Evolutionary conservation across 2,329 filamentous ascomycete genomes (phyloP).

Genomic region (Tolypocladium paradoxum): DNA sequence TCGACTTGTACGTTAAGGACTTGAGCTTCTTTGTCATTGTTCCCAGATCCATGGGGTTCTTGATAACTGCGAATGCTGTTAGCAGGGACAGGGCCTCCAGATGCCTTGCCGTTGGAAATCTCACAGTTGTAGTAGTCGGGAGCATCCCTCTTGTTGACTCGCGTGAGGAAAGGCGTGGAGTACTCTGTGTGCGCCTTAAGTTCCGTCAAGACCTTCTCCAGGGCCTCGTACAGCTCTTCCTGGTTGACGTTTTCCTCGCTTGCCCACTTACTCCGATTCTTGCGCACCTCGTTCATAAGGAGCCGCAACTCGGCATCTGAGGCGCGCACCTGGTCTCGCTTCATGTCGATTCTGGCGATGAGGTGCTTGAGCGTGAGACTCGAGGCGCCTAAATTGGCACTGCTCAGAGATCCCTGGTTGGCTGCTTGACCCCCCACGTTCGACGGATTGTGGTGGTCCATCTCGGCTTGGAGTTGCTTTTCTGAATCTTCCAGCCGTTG

Average conservation of each 20-base stretch:
- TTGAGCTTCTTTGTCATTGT: constrained; percentile 98
- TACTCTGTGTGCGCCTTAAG: constrained; percentile 96
- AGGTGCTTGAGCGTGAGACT: constrained; percentile 94
- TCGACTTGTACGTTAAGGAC: constrained; percentile 67
- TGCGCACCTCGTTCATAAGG: constrained; percentile 93
- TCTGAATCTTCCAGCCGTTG: constrained; percentile 95
- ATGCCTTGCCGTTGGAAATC: constrained; percentile 17
- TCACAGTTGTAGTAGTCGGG: constrained; percentile 89
- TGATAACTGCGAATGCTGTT: constrained; percentile 55
- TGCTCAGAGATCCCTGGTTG: constrained; percentile 83
- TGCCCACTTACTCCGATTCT: constrained; percentile 97
- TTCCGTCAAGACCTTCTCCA: constrained; percentile 94
- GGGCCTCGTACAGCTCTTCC: constrained; percentile 92
- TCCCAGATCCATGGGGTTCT: constrained; percentile 94
- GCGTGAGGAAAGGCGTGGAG: constrained; percentile 86
- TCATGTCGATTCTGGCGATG: constrained; percentile 88
- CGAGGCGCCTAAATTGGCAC: constrained; percentile 87
- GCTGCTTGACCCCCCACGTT: constrained; percentile 41
- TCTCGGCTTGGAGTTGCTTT: constrained; percentile 90
- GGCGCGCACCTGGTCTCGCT: constrained; percentile 79
- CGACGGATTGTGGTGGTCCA: constrained; percentile 55
- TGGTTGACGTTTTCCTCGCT: constrained; percentile 96
- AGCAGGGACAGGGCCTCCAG: constrained; percentile 5
- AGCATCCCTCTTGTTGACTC: constrained; percentile 93
- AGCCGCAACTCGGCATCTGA: constrained; percentile 87